Evolutionary conservation across 345 rosid genomes (phyloP).

Genomic region (Eucalyptus cloeziana): DNA sequence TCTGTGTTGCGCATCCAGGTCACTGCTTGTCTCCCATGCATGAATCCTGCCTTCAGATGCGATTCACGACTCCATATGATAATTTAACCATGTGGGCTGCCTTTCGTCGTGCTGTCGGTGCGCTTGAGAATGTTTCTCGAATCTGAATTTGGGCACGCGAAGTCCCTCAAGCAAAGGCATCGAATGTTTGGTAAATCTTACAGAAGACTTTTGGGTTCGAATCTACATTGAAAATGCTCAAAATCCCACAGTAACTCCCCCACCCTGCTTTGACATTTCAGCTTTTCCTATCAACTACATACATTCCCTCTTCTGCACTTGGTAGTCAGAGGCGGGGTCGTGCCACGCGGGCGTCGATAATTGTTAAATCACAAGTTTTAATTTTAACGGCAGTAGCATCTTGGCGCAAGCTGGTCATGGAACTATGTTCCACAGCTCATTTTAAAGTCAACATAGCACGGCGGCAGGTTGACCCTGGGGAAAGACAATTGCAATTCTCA

Average conservation of each 20-base stretch:
- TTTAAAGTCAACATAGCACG: slow-evolving; percentile 73
- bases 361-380: slow-evolving; percentile 54
- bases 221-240: neutral
- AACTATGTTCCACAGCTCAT: slow-evolving; percentile 58
- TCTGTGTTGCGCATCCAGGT: neutral
- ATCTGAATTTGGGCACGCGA: neutral
- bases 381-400: slow-evolving; percentile 47
- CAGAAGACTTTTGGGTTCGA: neutral
- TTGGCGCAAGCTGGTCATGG: slow-evolving; percentile 37
- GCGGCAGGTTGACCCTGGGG: slow-evolving; percentile 65
- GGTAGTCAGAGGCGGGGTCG: neutral
- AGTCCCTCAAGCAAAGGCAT: neutral
- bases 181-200: neutral
- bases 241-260: neutral
- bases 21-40: neutral
- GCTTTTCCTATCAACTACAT: neutral
- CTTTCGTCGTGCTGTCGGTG: neutral
- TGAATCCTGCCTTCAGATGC: neutral
- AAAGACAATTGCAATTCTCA: slow-evolving; percentile 44
- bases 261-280: neutral
- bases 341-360: neutral
- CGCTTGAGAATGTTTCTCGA: neutral
- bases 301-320: neutral
- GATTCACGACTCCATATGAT: neutral
- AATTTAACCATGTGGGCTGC: neutral